Base-by-base conservation (phyloP, 306 rosid species). In the Vachellia pachyceras region DNA sequence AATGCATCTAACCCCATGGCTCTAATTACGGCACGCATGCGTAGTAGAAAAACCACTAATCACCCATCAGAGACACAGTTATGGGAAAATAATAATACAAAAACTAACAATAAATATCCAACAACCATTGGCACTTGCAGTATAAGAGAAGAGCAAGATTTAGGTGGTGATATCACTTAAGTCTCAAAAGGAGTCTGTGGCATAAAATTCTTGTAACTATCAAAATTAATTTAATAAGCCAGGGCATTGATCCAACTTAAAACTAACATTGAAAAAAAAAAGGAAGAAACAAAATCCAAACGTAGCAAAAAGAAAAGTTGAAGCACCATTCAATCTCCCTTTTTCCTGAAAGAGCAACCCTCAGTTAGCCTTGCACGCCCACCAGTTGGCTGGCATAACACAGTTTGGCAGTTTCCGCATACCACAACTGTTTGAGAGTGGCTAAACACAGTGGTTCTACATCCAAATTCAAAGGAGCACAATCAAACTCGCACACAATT, bases 361-460 rank as follows among this genome's bases (percentile, higher is more conserved):
- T 88, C 91, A 0, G 91, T 88, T n/a, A 88, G 84, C 64, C 89
- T 75, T 39, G 91, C 89, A 6, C 82, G 77, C 0, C 91, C 91
- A 0, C 91, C 91, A 0, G 91, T 88, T 1, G 91, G 91, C 69
- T 88, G 91, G 77, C 91, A 88, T 52, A 88, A 66, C 12, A 88
- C 89, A 3, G 91, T 88, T 35, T 88, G 91, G 58, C 90, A 88
- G 80, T 88, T 88, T 1, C 90, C 90, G 0, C 90, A 88, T 3
- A 88, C 90, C 10, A 88, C 90, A 35, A 88, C 90, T 0, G 90
- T 85, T 35, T 88, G 89, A 36, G 90, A 88, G 78, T 85, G 90
- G 81, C 90, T 87, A 46, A 87, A 87, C 9, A 87, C 90, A 52
- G 90, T 87, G 6, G 90, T 88, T 69, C 91, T 88, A 87, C 82